Evolutionary conservation across 768 basidiomycete genomes (phyloP), one percentile per base, ranked within the genome.

Genomic region (Tylopilus rubrobrunneus): DNA sequence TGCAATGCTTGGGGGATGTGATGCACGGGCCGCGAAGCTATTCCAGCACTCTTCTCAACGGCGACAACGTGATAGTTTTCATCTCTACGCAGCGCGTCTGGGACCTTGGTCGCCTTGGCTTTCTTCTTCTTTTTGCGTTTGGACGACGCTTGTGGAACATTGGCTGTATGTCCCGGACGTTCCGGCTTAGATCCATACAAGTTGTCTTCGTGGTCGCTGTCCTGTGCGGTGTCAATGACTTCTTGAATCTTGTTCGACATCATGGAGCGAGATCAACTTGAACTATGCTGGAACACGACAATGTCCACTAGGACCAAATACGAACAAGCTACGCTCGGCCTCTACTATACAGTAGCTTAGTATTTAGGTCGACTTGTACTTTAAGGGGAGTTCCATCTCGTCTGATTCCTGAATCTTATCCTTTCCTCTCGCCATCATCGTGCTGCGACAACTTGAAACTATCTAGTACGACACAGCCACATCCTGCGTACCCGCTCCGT

Each of bases 81-180:
- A 21, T 76, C 70, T 17, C 77, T 77, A 15, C 74, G 75, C 6
- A 83, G 60, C 19, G 78, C 74, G 63, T 76, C 76, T 37, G 84
- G 65, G 5, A 73, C 73, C 56, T 76, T 86, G 53, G 76, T 68
- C 23, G 74, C 81, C 66, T 88, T 92, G 4, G 86, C 84, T 72
- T 90, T 92, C 78, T 92, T 93, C 75, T 93, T 92, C 71, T 89
- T 93, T 76, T 89, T 92, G 73, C 87, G 87, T 57, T 71, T 72
- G 41, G 74, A 74, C 14, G 77, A 76, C 48, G 69, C 57, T 15
- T 68, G 68, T 4, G 66, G 58, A 34, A 49, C 46, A 7, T 58
- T 62, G 7, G 52, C 61, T 17, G 14, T 37, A 4, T 57, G 61
- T 23, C 71, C 76, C 37, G 62, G 65, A 19, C 19, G 19, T 19